Conservation (phyloP, 2,329 filamentous ascomycete species). For the Fusarium sp. region DNA sequence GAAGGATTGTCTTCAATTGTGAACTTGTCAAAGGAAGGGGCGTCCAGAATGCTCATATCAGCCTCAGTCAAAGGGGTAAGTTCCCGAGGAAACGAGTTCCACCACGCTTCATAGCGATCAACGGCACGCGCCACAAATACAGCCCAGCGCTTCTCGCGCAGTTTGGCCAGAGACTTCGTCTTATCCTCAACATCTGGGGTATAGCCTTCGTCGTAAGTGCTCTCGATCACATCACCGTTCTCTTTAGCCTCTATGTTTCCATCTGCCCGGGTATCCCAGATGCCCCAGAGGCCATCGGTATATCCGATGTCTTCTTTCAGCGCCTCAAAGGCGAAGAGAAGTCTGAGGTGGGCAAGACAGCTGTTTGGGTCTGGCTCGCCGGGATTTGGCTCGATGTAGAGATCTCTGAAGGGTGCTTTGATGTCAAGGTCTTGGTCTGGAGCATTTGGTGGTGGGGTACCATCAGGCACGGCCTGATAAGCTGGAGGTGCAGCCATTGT, state of each 20-base stretch:
- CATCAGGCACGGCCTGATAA: slow-evolving; percentile 19
- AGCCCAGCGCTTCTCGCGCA: slow-evolving; percentile 76
- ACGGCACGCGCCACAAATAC: slow-evolving; percentile 74
- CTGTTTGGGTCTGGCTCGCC: slow-evolving; percentile 32
- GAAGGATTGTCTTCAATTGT: neutral
- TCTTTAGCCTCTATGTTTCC: slow-evolving; percentile 18
- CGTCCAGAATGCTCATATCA: slow-evolving; percentile 6
- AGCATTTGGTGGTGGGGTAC: neutral
- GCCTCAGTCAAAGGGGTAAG: slow-evolving; percentile 21
- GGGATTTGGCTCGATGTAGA: slow-evolving; percentile 23
- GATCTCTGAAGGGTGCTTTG: slow-evolving; percentile 26
- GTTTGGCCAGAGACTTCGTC: slow-evolving; percentile 56
- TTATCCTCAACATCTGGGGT: slow-evolving; percentile 43
- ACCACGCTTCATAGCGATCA: slow-evolving; percentile 73
- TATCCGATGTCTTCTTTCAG: slow-evolving; percentile 71
- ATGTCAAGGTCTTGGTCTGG: slow-evolving; percentile 19
- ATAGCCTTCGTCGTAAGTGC: slow-evolving; percentile 7
- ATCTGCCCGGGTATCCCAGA: slow-evolving; percentile 60
- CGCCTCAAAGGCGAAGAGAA: slow-evolving; percentile 72
- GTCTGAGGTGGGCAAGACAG: slow-evolving; percentile 68
- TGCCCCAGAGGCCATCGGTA: slow-evolving; percentile 70
- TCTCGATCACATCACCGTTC: slow-evolving; percentile 31
- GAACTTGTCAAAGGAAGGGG: slow-evolving; percentile 27
- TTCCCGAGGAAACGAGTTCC: slow-evolving; percentile 48
- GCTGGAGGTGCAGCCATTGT: slow-evolving; percentile 30